Evolutionary conservation across 495 filamentous ascomycete species (phyloP).

Genomic region (Talaromyces thailandensis): DNA sequence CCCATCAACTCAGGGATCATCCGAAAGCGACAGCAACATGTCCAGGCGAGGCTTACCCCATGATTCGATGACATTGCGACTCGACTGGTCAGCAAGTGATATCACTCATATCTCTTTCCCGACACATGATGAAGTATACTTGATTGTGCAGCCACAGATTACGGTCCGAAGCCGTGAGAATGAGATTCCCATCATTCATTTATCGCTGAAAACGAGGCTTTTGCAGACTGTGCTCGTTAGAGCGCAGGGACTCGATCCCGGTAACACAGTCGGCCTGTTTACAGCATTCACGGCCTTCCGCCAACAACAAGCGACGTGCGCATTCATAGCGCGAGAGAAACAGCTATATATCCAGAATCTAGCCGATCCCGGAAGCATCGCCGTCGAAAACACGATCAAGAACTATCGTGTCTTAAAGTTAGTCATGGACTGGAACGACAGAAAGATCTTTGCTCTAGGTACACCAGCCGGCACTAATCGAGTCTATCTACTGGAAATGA

Average conservation of each 20-base stretch:
- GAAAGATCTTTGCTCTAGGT: constrained; percentile 19
- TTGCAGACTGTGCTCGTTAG: background rate
- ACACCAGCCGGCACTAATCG: constrained; percentile 10
- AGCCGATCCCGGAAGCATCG: background rate
- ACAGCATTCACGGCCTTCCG: constrained; percentile 18
- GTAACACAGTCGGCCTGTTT: constrained; percentile 17
- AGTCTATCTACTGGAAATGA: constrained; percentile 20
- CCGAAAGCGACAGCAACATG: background rate
- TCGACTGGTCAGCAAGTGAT: constrained; percentile 14
- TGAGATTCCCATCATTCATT: constrained; percentile 1
- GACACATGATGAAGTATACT: constrained; percentile 14
- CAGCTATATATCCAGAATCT: constrained; percentile 18
- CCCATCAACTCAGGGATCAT: background rate
- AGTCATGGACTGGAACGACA: constrained; percentile 13
- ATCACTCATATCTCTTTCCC: constrained; percentile 18
- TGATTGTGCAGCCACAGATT: constrained; percentile 18
- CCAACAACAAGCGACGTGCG: constrained; percentile 12
- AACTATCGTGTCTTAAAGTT: constrained; percentile 21
- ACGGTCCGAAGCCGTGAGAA: constrained; percentile 9
- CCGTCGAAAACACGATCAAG: constrained; percentile 14
- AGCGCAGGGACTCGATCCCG: constrained; percentile 14
- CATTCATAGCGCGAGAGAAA: constrained; percentile 19
- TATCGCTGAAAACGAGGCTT: background rate
- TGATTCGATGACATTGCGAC: background rate
- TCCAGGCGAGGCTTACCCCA: background rate